Evolutionary conservation across 208 protist species (phyloP).

Genomic region (Trypanosoma brucei): DNA sequence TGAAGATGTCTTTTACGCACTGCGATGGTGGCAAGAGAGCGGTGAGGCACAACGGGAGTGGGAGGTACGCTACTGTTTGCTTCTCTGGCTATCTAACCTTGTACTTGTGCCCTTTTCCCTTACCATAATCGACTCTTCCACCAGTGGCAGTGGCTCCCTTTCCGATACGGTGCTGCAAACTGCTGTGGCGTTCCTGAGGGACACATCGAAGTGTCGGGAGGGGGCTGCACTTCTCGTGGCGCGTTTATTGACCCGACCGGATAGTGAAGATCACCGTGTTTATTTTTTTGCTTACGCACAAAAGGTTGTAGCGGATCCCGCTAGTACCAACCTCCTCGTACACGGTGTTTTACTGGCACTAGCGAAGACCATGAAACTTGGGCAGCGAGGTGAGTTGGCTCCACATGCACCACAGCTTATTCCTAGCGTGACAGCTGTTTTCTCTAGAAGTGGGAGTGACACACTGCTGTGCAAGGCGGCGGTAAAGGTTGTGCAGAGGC

Average conservation of each 20-base stretch:
- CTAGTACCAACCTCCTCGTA: conserved; percentile 24
- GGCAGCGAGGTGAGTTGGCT: conserved; percentile 80
- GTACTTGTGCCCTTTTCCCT: conserved; percentile 96
- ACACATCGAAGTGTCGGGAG: conserved; percentile 88
- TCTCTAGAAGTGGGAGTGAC: conserved; percentile 33
- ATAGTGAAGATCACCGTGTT: conserved; percentile 59
- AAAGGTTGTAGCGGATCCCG: conserved; percentile 23
- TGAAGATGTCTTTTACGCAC: conserved; percentile 83
- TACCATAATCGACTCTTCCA: conserved; percentile 80
- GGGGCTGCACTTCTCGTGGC: conserved; percentile 87
- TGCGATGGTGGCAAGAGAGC: conserved; percentile 61
- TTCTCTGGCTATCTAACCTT: conserved; percentile 96
- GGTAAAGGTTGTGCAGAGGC: conserved; percentile 90
- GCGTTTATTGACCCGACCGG: conserved; percentile 87
- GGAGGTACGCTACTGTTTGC: conserved; percentile 94
- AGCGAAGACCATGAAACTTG: conserved; percentile 90
- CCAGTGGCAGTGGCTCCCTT: conserved; percentile 34
- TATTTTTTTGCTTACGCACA: conserved; percentile 64
- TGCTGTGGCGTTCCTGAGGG: conserved; percentile 64
- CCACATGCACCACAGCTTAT: conserved; percentile 52
- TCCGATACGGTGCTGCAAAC: conserved; percentile 71
- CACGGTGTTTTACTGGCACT: conserved; percentile 86
- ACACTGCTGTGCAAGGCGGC: conserved; percentile 77
- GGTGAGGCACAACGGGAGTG: conserved; percentile 66
- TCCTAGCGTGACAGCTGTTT: conserved; percentile 28